Percentiles rank a stretch among this genome's conserved stretches.
These are phyloP conservation scores for Xerocomus amazonicus DNA, from an alignment of 1,284 basidiomycete genomes.

Conservation along the genomic window DNA sequence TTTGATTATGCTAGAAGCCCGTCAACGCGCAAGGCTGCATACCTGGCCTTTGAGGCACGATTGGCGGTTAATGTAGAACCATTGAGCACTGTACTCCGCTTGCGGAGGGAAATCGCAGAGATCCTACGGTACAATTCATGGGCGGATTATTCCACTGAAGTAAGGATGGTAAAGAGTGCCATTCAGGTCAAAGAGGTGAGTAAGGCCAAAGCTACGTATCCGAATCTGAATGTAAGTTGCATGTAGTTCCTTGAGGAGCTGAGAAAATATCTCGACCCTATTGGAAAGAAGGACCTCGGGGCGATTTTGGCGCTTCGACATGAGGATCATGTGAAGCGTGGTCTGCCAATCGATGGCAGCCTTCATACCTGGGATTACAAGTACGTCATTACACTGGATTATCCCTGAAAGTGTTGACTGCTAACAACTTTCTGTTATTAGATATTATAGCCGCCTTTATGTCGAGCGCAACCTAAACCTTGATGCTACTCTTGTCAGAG, in stretches of 20 bases:
- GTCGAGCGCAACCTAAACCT: slow-evolving; percentile 64
- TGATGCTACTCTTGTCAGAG: slow-evolving; percentile 75
- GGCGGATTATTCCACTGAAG: slow-evolving; percentile 78
- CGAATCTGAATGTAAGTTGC: not conserved
- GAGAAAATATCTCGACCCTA: slow-evolving; percentile 66
- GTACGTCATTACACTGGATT: not conserved
- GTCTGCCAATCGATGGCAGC: slow-evolving; percentile 60
- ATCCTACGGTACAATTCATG: slow-evolving; percentile 74
- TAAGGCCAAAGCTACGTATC: not conserved
- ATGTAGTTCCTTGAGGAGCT: slow-evolving; percentile 68
- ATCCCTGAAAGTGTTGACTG: too few species aligned
- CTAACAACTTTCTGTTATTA: not conserved
- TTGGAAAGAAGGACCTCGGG: slow-evolving; percentile 63
- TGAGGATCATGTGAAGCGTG: slow-evolving; percentile 59
- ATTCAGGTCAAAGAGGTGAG: slow-evolving; percentile 51
- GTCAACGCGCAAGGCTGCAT: slow-evolving; percentile 60
- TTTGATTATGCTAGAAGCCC: slow-evolving; percentile 75
- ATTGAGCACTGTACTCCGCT: slow-evolving; percentile 58
- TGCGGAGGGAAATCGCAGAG: slow-evolving; percentile 65
- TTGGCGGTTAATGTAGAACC: slow-evolving; percentile 67
- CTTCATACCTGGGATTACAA: slow-evolving; percentile 71
- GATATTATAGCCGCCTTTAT: slow-evolving; percentile 70
- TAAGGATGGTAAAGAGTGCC: slow-evolving; percentile 75
- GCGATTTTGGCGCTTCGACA: slow-evolving; percentile 68
- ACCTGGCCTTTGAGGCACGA: slow-evolving; percentile 64